Evolutionary conservation across 129 eudicot genomes (phyloP).

Genomic region (Arctium minus): DNA sequence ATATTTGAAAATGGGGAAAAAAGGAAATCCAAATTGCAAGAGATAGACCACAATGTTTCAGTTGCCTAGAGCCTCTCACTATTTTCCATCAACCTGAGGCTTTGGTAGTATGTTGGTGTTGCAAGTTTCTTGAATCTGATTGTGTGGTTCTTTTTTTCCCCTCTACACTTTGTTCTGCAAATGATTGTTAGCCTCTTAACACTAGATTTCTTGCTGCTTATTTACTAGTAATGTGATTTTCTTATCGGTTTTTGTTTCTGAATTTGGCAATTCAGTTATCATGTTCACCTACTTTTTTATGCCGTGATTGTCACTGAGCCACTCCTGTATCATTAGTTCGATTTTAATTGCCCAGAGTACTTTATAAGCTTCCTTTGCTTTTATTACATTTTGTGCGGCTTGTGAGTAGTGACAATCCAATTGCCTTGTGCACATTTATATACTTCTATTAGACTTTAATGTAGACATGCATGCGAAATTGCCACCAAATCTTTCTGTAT

Average conservation of each 20-base stretch:
- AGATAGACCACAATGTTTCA: neutral
- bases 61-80: neutral
- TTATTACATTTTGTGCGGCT: neutral
- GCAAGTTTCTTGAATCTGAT: neutral
- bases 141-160: neutral
- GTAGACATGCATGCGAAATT: neutral
- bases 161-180: neutral
- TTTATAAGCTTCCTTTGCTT: neutral
- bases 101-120: neutral
- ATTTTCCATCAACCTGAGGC: too few species aligned
- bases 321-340: neutral
- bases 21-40: neutral
- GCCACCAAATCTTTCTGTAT: neutral
- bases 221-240: neutral
- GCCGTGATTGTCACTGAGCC: neutral
- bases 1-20: neutral
- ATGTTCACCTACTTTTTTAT: neutral
- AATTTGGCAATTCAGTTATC: neutral
- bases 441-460: neutral
- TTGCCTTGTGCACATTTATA: neutral
- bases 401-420: neutral
- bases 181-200: neutral
- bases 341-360: neutral
- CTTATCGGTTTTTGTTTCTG: neutral
- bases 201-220: neutral